phyloP scores from a whole-genome alignment of 495 filamentous ascomycete species.

The Xylaria flabelliformis region DNA sequence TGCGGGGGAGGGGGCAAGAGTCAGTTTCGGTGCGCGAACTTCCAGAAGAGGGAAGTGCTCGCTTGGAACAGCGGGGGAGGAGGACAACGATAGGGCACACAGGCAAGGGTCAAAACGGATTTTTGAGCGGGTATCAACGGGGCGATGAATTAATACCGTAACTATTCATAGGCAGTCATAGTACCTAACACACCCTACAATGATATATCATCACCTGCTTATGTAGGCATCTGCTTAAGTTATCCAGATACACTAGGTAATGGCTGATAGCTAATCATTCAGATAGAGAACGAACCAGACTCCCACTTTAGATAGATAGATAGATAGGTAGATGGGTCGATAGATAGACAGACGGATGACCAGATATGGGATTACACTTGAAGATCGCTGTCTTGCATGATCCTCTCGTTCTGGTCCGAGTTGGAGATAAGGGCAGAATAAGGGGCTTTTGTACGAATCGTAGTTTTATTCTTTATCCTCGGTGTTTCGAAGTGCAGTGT shows the following conservation, averaged over 20 bases:
- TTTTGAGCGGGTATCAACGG: neutral
- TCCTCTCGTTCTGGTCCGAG: neutral
- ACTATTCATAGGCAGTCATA: neutral
- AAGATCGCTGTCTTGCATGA: neutral
- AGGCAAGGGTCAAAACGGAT: neutral
- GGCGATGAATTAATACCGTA: neutral
- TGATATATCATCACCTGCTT: constrained; percentile 12
- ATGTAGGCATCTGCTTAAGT: constrained; percentile 7
- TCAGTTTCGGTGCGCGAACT: neutral
- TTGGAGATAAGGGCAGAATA: constrained; percentile 6
- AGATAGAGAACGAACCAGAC: no score
- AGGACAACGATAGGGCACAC: neutral
- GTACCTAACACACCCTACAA: neutral
- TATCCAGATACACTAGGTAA: neutral
- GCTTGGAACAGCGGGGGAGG: neutral
- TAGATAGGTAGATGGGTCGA: no score
- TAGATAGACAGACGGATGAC: no score
- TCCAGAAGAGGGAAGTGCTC: constrained; percentile 16
- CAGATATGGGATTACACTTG: neutral
- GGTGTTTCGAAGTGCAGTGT: neutral
- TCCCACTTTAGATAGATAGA: no score
- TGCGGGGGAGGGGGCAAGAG: constrained; percentile 18
- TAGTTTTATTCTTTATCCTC: neutral
- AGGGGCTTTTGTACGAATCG: neutral
- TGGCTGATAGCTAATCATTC: neutral